Base-by-base conservation (phyloP, 805 yeast species). In the Ogataea degrootiae region DNA sequence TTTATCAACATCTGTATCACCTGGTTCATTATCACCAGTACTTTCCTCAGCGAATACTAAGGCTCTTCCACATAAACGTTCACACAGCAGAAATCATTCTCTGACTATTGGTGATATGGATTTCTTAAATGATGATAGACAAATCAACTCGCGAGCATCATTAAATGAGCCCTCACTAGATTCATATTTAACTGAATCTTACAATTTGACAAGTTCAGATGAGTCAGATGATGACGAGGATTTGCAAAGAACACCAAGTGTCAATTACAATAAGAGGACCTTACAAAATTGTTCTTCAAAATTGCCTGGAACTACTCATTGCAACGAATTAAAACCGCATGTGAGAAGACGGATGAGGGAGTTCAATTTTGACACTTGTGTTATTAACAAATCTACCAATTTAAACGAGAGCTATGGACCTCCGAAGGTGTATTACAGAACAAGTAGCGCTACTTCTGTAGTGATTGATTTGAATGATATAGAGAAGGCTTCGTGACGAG, bases 381-480 rank as follows among this genome's bases (percentile, higher is more conserved):
- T 23, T 12, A 23, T 39, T 4, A 14, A 26, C n/a, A 36, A 36
- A 16, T 21, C 29, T 11, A 4, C 16, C 6, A 26, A 14, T 14
- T 14, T 14, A 15, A 16, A n/a, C 6, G 26, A 21, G 6, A 11
- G 39, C 5, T 11, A 22, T 22, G 15, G 16, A 22, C 29, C 14
- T 6, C 23, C 15, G 15, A 12, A 21, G 21, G 21, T 12, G 15
- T 7, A 19, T 39, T 39, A 39, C 3, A 15, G 12, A 9, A 23
- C 41, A 15, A 39, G 41, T n/a, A 11, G 26, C 9, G 21, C 41
- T 39, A 39, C 41, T 5, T 16, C 23, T 8, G 34, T 23, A 6
- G 19, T 39, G 5, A 39, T 39, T 11, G 41, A 39, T 26, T 39
- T 39, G 19, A 23, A 39, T 23, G 41, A 39, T 16, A 48, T 56